phyloP scores from a whole-genome alignment of 2,329 filamentous ascomycete species.

The Cladophialophora chaetospira region DNA sequence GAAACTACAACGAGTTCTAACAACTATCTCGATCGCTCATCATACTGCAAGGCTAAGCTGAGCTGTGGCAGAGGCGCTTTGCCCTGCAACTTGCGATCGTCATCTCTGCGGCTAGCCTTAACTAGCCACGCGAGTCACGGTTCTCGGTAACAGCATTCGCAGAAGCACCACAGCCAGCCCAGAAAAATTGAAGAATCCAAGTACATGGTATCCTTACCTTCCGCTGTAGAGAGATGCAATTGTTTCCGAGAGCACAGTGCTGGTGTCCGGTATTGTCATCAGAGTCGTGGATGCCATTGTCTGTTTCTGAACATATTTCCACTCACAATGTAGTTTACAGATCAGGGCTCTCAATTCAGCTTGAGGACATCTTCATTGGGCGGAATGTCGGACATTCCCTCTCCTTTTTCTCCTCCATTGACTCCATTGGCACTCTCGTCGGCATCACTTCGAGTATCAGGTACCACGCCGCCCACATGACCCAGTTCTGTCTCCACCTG shows the following conservation, averaged over 20 bases:
- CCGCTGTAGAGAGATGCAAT: neutral
- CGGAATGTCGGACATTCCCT: slow-evolving; percentile 13
- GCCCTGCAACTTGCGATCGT: too few relatives aligned
- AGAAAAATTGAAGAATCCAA: neutral
- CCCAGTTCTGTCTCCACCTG: slow-evolving; percentile 37
- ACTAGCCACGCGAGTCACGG: too few relatives aligned
- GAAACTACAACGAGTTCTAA: too few relatives aligned
- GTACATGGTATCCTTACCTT: neutral
- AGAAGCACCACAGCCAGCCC: neutral
- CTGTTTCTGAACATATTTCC: neutral
- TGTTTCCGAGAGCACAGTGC: neutral
- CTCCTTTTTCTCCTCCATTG: slow-evolving; percentile 1
- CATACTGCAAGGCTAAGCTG: too few relatives aligned
- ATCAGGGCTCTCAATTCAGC: slow-evolving; percentile 15
- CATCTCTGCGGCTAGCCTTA: too few relatives aligned
- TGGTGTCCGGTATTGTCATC: neutral
- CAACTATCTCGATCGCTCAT: too few relatives aligned
- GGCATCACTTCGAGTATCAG: slow-evolving; percentile 5
- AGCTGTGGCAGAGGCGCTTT: too few relatives aligned
- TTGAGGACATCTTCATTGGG: slow-evolving; percentile 23
- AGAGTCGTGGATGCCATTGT: neutral
- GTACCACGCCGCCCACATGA: slow-evolving; percentile 8
- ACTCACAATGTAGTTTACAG: neutral
- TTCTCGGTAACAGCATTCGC: too few relatives aligned
- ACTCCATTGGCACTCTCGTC: neutral